Evolutionary conservation across 2,329 filamentous ascomycete species (phyloP).

Genomic region (Colletotrichum sp.): DNA sequence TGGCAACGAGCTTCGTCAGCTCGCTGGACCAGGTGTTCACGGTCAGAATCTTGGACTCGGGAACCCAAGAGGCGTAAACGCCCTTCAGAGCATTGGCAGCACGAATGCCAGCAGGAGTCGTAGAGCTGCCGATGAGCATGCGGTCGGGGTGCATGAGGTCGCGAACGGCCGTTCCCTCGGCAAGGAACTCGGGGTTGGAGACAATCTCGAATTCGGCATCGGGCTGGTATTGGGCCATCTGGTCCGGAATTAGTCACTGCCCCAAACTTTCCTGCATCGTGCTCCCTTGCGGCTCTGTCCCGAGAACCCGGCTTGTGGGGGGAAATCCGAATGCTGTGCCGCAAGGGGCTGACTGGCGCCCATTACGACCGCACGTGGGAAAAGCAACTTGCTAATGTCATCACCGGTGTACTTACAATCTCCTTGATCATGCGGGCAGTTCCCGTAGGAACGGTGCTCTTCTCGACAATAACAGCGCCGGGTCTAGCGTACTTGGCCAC

Average conservation of each 20-base stretch:
- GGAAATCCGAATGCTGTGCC: not conserved
- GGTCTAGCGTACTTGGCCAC: slow-evolving; percentile 70
- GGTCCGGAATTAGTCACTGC: not conserved
- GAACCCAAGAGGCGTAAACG: slow-evolving; percentile 76
- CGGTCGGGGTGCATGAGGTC: slow-evolving; percentile 76
- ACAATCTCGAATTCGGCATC: slow-evolving; percentile 75
- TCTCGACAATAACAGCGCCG: slow-evolving; percentile 80
- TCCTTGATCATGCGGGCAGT: slow-evolving; percentile 74
- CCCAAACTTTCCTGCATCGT: not conserved
- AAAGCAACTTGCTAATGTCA: not conserved
- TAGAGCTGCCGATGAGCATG: slow-evolving; percentile 74
- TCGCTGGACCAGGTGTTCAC: slow-evolving; percentile 81
- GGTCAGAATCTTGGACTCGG: slow-evolving; percentile 68
- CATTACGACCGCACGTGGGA: not conserved
- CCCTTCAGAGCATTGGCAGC: slow-evolving; percentile 69
- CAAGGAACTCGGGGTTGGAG: slow-evolving; percentile 83
- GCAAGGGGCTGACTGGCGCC: not conserved
- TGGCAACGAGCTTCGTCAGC: slow-evolving; percentile 79
- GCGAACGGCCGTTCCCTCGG: slow-evolving; percentile 76
- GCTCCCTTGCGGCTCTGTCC: not conserved
- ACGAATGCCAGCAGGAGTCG: slow-evolving; percentile 61
- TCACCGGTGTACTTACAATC: slow-evolving; percentile 55
- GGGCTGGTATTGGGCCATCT: slow-evolving; percentile 65
- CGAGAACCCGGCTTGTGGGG: not conserved
- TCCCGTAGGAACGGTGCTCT: slow-evolving; percentile 79